Evolutionary conservation across 2,329 filamentous ascomycete genomes (phyloP).

Genomic region (Talaromyces sp.): DNA sequence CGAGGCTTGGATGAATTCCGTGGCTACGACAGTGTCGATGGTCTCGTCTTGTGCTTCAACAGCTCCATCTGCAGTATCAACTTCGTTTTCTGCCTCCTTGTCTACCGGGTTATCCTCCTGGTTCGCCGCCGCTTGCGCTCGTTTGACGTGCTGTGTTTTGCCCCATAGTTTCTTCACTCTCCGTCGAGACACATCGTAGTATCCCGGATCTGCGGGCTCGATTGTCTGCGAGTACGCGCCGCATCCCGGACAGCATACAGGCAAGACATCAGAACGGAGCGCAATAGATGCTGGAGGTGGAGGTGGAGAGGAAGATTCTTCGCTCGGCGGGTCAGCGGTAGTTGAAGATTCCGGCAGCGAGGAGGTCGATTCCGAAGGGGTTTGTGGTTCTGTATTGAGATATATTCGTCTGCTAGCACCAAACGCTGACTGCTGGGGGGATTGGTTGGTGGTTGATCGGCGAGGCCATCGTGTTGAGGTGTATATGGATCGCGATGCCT

Average conservation of each 20-base stretch:
- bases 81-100: neutral
- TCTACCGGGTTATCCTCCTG: neutral
- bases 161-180: constrained; percentile 27
- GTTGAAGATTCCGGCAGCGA: neutral
- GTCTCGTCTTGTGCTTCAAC: neutral
- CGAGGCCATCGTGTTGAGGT: neutral
- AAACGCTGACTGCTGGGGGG: neutral
- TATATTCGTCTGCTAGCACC: neutral
- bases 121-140: neutral
- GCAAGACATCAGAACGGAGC: constrained; percentile 30
- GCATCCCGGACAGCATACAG: constrained; percentile 57
- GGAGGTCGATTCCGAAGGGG: neutral
- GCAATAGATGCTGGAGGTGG: constrained; percentile 9
- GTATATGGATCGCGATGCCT: neutral
- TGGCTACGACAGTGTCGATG: constrained; percentile 16
- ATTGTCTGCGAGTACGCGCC: constrained; percentile 56
- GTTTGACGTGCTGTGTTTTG: constrained; percentile 6
- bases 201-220: constrained; percentile 52
- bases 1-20: constrained; percentile 18
- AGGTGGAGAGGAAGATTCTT: constrained; percentile 3
- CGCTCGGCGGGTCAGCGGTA: neutral
- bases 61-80: constrained; percentile 2
- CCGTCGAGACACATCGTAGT: constrained; percentile 49
- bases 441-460: neutral
- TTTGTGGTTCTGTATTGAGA: neutral